phyloP scores from a whole-genome alignment of 176 grass and related monocot genomes.

The Aegilops sharonensis region DNA sequence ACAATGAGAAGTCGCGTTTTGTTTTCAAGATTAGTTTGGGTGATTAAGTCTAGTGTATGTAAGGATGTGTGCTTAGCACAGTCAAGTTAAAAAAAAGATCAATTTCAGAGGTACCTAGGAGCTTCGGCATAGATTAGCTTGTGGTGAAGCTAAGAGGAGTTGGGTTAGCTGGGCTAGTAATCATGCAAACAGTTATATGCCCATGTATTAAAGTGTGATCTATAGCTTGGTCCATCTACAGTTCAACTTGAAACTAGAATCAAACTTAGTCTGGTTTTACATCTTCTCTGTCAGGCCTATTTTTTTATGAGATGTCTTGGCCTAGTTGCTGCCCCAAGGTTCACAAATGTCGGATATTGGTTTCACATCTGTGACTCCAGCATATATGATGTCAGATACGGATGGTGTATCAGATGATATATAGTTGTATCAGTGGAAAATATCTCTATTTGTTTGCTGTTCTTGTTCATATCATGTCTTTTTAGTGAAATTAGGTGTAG shows the following conservation, averaged over 20 bases:
- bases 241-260: slow-evolving; percentile 1
- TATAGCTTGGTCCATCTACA: neutral
- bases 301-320: neutral
- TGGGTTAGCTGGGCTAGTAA: neutral
- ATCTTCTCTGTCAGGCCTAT: neutral
- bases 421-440: neutral
- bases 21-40: neutral
- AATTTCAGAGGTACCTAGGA: neutral
- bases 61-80: neutral
- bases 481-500: too few species aligned
- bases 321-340: neutral
- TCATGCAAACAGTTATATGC: neutral
- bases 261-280: neutral
- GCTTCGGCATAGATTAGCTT: neutral
- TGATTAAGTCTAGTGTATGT: neutral
- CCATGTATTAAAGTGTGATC: neutral
- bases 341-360: neutral
- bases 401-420: neutral
- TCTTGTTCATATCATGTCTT: neutral
- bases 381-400: neutral
- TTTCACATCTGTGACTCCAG: neutral
- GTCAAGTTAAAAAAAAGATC: neutral
- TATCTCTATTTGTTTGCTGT: neutral
- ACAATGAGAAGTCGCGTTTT: neutral
- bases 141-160: neutral